These are phyloP conservation scores for Lachancea cidri DNA, from an alignment of 805 yeast genomes.

Conservation along the genomic window DNA sequence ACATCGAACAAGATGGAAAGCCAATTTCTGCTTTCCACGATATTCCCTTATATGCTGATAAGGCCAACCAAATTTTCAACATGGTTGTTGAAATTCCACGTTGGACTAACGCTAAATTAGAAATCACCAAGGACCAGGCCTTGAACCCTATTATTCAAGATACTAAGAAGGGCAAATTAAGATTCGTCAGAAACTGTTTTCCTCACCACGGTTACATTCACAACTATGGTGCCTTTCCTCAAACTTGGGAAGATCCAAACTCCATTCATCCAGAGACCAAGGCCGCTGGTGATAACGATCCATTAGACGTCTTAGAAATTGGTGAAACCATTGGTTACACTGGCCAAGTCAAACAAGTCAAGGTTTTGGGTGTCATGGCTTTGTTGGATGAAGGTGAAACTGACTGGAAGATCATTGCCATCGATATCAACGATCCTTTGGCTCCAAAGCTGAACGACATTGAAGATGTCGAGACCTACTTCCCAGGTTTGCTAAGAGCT, in stretches of 20 bases:
- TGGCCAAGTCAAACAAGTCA: conserved; percentile 81
- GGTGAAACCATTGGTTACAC: conserved; percentile 61
- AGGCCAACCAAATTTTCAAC: conserved; percentile 80
- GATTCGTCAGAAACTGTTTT: conserved; percentile 96
- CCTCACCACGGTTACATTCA: conserved; percentile 98
- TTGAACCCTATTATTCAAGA: conserved; percentile 96
- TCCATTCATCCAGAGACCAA: conserved; percentile 59
- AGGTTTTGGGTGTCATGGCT: conserved; percentile 92
- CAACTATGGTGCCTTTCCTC: conserved; percentile 98
- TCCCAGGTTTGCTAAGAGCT: conserved; percentile 90
- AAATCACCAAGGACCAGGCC: conserved; percentile 76
- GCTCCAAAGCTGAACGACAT: conserved; percentile 84
- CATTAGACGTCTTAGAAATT: conserved; percentile 79
- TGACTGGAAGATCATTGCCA: conserved; percentile 89
- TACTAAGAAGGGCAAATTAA: conserved; percentile 92
- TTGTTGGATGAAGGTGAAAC: conserved; percentile 88
- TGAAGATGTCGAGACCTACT: conserved; percentile 81
- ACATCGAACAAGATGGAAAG: conserved; percentile 87
- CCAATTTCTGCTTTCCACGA: conserved; percentile 95
- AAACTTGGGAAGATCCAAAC: conserved; percentile 79
- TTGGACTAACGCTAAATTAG: conserved; percentile 97
- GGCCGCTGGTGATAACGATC: conserved; percentile 79
- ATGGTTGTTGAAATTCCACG: conserved; percentile 97
- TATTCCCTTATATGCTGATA: conserved; percentile 88
- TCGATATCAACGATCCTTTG: conserved; percentile 82